A percentile compares a stretch with the other conserved stretches of the same genome.
Conservation (phyloP, 2,329 filamentous ascomycete genomes). For the Phialocephala sp. region DNA sequence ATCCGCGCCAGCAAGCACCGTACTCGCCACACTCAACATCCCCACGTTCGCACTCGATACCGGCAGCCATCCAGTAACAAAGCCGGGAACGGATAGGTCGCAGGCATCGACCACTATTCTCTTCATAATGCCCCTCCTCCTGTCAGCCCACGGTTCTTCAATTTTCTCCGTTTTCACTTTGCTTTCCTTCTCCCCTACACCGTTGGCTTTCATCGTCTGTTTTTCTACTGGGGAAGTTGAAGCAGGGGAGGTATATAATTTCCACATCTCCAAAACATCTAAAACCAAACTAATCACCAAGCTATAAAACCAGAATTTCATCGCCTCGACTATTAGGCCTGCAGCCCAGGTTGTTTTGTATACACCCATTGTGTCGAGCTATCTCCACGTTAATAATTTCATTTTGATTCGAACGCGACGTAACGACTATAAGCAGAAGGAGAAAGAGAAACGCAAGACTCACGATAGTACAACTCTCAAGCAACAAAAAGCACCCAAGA, state of each 20-base stretch:
- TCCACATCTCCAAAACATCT: conserved; percentile 15
- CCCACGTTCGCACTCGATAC: conserved; percentile 59
- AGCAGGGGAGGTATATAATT: neutral
- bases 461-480: conserved; percentile 68
- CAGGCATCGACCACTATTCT: conserved; percentile 61
- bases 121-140: conserved; percentile 49
- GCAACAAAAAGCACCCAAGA: conserved; percentile 68
- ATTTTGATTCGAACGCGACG: conserved; percentile 21
- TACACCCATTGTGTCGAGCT: conserved; percentile 56
- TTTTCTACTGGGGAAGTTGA: neutral
- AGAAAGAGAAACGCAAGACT: conserved; percentile 44
- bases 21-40: conserved; percentile 64
- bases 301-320: conserved; percentile 70
- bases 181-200: neutral
- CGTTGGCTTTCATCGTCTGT: neutral
- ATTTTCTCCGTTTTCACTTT: conserved; percentile 9
- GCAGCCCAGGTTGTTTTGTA: conserved; percentile 49
- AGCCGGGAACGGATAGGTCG: conserved; percentile 67
- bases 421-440: neutral
- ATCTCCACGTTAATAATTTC: conserved; percentile 39
- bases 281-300: conserved; percentile 49
- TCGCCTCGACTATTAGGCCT: conserved; percentile 61
- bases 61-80: conserved; percentile 63
- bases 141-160: too few species aligned
- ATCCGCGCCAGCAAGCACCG: conserved; percentile 62